phyloP scores from a whole-genome alignment of 2,329 filamentous ascomycete species.

The Xylaria sp. region DNA sequence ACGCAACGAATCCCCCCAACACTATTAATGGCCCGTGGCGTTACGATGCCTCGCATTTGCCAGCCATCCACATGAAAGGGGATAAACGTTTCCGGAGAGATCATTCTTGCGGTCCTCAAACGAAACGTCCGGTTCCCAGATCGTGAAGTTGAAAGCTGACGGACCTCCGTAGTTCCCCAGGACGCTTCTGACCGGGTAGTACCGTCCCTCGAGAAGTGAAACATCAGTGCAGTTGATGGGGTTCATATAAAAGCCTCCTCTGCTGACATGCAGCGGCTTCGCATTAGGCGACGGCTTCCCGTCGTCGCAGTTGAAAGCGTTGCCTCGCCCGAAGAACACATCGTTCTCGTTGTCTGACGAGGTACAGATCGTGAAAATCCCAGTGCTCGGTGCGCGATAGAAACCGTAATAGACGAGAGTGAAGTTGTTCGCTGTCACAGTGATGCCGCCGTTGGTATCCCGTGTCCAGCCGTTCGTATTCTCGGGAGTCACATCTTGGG shows the following conservation, averaged over 20 bases:
- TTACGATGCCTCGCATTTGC: too few species aligned
- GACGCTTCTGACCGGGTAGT: neutral
- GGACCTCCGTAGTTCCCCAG: constrained; percentile 1
- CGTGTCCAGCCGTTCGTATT: neutral
- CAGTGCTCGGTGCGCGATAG: neutral
- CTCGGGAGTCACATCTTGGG: neutral
- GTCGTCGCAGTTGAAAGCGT: constrained; percentile 7
- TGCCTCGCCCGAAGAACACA: neutral
- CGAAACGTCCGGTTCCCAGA: constrained; percentile 10
- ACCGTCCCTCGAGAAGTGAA: neutral
- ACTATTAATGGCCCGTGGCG: too few species aligned
- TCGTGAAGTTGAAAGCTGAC: constrained; percentile 5
- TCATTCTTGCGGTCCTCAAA: constrained; percentile 1
- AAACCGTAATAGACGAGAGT: neutral
- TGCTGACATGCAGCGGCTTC: neutral
- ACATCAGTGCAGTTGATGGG: constrained; percentile 10
- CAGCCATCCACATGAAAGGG: constrained; percentile 1
- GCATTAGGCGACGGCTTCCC: neutral
- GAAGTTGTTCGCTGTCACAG: neutral
- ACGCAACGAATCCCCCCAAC: too few species aligned
- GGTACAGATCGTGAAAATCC: neutral
- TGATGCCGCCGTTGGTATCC: neutral
- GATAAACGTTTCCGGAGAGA: constrained; percentile 1
- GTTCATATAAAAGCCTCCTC: neutral
- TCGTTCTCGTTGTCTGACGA: neutral